Evolutionary conservation across 352 stramenopile genomes (phyloP), one percentile per base, ranked within the genome.

Genomic region (Phytophthora megakarya): DNA sequence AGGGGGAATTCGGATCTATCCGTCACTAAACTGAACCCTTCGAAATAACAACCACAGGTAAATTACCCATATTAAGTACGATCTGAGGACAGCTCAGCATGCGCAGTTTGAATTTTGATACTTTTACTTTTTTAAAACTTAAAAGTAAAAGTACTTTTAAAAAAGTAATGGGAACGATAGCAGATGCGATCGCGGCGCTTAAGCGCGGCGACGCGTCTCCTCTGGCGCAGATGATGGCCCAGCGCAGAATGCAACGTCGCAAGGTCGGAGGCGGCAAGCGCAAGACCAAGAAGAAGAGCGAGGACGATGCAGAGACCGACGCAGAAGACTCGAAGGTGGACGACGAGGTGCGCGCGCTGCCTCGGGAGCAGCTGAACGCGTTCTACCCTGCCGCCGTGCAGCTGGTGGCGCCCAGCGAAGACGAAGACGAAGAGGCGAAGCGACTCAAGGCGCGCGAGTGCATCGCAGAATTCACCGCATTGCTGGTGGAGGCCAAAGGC

Each of bases 401-500:
- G 16, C 53, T 84, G 12, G 65, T 80, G 21, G 59, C 65, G 13
- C 60, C 56, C 16, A 72, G 58, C 15, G 61, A 70, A 3, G 50
- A 73, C 16, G 44, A 70, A 22, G 57, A 78, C n/a, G 65, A 73
- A 26, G 64, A 75, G 11, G 44, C 28, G 1, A 48, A 26, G 38
- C 70, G 84, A 6, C 59, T 87, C 16, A 67, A 81, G 25, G 49
- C 54, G 1, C 49, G 87, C 11, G 70, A 85, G 8, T 69, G 66
- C 21, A 72, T 85, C 13, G 81, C 81, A 23, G 67, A 79, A 70
- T 87, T 93, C 47, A 73, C 74, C 8, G 67, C 64, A 28, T 61
- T 91, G 42, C 67, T 93, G 35, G 75, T 91, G 19, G 79, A 93
- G 52, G 73, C 65, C 1, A 73, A 86, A 32, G 65, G 74, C 37